These are phyloP conservation scores for Lentinula raphanica DNA, from an alignment of 768 basidiomycete genomes.

Conservation along the genomic window DNA sequence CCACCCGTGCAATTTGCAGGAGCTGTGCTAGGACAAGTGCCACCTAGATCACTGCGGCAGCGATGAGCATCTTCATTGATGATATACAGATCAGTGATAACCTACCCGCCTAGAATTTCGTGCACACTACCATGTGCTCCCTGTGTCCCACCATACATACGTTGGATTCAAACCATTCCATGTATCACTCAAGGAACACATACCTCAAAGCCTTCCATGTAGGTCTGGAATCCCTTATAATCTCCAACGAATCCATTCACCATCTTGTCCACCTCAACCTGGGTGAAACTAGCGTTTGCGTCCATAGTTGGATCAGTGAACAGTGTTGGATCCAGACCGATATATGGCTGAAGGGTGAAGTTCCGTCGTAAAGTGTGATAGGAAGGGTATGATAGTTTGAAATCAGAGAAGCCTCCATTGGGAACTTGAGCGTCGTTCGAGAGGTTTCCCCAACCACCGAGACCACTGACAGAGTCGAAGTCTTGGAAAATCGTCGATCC, in stretches of 20 bases:
- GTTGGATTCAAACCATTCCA: too few species aligned
- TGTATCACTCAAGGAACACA: neutral
- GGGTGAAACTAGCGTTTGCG: constrained; percentile 23
- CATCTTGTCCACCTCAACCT: constrained; percentile 17
- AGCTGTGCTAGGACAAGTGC: constrained; percentile 23
- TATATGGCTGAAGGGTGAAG: constrained; percentile 27
- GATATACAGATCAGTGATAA: neutral
- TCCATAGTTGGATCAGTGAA: constrained; percentile 15
- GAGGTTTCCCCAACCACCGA: constrained; percentile 19
- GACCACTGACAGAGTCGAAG: constrained; percentile 12
- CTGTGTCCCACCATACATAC: too few species aligned
- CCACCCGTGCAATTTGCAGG: constrained; percentile 18
- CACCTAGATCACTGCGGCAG: constrained; percentile 20
- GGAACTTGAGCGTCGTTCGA: constrained; percentile 13
- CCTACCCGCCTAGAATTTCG: constrained; percentile 26
- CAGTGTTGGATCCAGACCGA: constrained; percentile 9
- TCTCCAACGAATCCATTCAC: constrained; percentile 24
- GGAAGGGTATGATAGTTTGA: constrained; percentile 25
- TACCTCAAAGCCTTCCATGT: constrained; percentile 24
- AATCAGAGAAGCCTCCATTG: constrained; percentile 22
- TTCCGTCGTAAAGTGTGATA: constrained; percentile 27
- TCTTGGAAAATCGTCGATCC: constrained; percentile 15
- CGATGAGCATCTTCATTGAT: neutral
- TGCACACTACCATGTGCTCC: constrained; percentile 28
- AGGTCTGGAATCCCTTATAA: constrained; percentile 24